These are phyloP conservation scores for Psidium guajava DNA, from an alignment of 345 rosid genomes.

Conservation along the genomic window DNA sequence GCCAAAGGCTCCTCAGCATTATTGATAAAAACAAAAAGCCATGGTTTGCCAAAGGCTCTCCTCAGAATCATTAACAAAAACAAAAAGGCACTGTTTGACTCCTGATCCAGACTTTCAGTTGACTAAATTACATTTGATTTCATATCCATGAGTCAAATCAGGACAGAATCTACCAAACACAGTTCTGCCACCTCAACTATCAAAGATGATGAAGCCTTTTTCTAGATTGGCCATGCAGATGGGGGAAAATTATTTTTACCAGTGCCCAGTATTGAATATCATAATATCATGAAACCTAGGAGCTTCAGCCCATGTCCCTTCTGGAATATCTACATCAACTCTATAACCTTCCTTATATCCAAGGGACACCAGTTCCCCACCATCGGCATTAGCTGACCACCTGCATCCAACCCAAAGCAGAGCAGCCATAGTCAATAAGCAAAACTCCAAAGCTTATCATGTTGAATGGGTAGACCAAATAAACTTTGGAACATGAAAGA, in stretches of 20 bases:
- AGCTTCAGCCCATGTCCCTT: constrained; percentile 76
- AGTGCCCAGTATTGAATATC: constrained; percentile 82
- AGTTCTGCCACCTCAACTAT: neutral
- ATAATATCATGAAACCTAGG: constrained; percentile 65
- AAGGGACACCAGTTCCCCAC: constrained; percentile 61
- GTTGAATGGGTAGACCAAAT: neutral
- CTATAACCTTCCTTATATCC: constrained; percentile 84
- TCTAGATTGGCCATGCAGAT: neutral
- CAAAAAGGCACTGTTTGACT: neutral
- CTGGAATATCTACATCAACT: constrained; percentile 90
- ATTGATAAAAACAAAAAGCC: neutral
- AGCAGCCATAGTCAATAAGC: neutral
- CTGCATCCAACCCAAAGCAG: constrained; percentile 21
- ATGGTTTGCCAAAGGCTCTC: neutral
- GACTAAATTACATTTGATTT: neutral
- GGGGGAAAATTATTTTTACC: constrained; percentile 24
- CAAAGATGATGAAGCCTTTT: neutral
- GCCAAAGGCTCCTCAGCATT: neutral
- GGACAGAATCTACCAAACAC: neutral
- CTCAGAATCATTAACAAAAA: neutral
- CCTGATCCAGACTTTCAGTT: neutral
- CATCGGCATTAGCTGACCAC: constrained; percentile 60
- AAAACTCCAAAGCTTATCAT: neutral
- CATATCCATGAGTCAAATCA: neutral
- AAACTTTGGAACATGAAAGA: neutral